Percentiles rank a stretch among this genome's conserved stretches.
These are phyloP conservation scores for Parathielavia hyrcaniae DNA, from an alignment of 495 filamentous ascomycete genomes.

Conservation along the genomic window DNA sequence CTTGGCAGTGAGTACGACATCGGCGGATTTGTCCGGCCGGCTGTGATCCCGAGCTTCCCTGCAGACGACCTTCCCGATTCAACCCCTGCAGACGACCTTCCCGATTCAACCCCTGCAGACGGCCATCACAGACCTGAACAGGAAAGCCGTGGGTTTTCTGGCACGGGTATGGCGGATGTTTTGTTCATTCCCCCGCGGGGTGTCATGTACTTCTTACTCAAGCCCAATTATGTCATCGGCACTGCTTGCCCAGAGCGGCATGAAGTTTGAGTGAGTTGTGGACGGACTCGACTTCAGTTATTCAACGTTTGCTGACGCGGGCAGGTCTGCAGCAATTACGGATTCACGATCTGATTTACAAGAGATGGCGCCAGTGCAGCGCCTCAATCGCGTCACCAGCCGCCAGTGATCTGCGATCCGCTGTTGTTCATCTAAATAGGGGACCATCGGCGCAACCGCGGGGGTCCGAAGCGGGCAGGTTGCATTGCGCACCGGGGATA, in stretches of 20 bases:
- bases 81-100: not conserved
- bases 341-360: constrained; percentile 1
- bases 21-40: constrained; percentile 18
- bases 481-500: not conserved
- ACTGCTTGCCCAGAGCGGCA: not conserved
- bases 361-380: constrained; percentile 16
- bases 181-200: not conserved
- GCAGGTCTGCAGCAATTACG: not conserved
- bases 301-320: no score
- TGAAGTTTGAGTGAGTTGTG: not conserved
- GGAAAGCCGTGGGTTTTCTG: not conserved
- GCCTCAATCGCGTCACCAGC: constrained; percentile 8
- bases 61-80: constrained; percentile 21
- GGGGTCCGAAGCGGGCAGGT: not conserved
- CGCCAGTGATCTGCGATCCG: not conserved
- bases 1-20: constrained; percentile 36
- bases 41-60: not conserved
- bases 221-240: constrained; percentile 4
- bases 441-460: constrained; percentile 1
- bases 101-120: not conserved
- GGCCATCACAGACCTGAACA: constrained; percentile 6
- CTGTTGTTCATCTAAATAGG: not conserved
- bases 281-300: no score
- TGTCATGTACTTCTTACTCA: no score
- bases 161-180: no score